Evolutionary conservation across 2,329 filamentous ascomycete genomes (phyloP), one percentile per base, ranked within the genome.

Genomic region (Phyllosticta paracitricarpa): DNA sequence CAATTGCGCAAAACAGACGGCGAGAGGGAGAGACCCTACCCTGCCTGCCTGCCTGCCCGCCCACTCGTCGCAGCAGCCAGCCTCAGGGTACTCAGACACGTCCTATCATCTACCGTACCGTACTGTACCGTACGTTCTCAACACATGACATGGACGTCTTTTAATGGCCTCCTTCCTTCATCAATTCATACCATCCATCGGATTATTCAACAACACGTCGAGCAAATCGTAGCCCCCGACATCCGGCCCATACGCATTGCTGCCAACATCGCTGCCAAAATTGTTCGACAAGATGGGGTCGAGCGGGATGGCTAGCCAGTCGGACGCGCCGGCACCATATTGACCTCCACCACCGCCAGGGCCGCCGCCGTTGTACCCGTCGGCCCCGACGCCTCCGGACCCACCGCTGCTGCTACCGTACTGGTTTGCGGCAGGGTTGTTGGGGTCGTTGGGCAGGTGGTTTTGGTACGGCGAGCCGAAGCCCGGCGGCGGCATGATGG

Each of bases 291-390:
- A 78, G 63, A 86, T 78, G 53, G 82, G 81, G 68, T 86, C 82
- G 2, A 86, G 74, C 1, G 83, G 82, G n/a, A 86, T 69, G 0
- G 83, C 80, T 57, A 86, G 76, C 84, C 84, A 86, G 69, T 85
- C 83, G 51, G 80, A 78, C 61, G 72, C 70, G 54, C 28, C 28
- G 9, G 9, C n/a, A 12, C 54, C 54, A 35, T 67, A 68, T 0
- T 67, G 67, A 48, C 66, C 66, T 25, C 63, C 66, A 6, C 63
- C 64, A 17, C 30, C 52, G 51, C 61, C 59, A 24, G 54, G 54
- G 24, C 59, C 51, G 56, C 25, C 40, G 30, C 51, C 48, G 17
- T 48, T 58, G 25, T 64, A 65, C 19, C 61, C 52, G 28, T 33
- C 57, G 64, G 64, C 35, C 10, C 60, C 51, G 40, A 62, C 19